These are phyloP conservation scores for Lachancea kluyveri DNA, from an alignment of 805 yeast genomes.

Conservation along the genomic window DNA sequence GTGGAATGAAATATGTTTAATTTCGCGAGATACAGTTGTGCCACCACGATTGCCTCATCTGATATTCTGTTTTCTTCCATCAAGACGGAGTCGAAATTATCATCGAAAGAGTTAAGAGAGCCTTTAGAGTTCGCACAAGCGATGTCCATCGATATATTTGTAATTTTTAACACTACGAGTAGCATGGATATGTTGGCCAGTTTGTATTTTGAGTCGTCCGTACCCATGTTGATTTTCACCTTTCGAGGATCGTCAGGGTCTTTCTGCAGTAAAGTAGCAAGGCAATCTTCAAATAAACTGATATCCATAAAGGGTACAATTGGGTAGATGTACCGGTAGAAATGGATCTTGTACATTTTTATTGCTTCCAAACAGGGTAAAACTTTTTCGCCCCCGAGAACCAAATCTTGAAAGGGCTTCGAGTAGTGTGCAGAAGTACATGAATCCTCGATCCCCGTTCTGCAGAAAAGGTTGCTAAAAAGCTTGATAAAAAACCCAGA, in stretches of 20 bases:
- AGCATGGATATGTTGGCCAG: slow-evolving; percentile 5
- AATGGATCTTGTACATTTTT: slow-evolving; percentile 3
- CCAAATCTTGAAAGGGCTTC: slow-evolving; percentile 1
- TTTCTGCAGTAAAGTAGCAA: slow-evolving; percentile 3
- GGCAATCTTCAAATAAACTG: slow-evolving; percentile 5
- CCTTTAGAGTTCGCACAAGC: too few relatives aligned
- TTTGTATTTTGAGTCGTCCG: slow-evolving; percentile 5
- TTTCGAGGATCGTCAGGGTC: slow-evolving; percentile 1
- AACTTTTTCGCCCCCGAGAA: background rate
- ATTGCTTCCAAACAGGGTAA: slow-evolving; percentile 4
- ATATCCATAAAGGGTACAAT: slow-evolving; percentile 5
- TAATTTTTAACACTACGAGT: slow-evolving; percentile 6
- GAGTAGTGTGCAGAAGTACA: slow-evolving; percentile 2
- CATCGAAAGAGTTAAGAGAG: background rate
- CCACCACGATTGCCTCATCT: slow-evolving; percentile 3
- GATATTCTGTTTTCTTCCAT: background rate
- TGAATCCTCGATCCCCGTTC: slow-evolving; percentile 3
- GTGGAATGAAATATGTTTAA: slow-evolving; percentile 2
- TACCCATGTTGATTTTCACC: slow-evolving; percentile 3
- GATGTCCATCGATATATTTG: too few relatives aligned
- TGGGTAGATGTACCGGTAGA: slow-evolving; percentile 4
- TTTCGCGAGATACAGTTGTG: slow-evolving; percentile 3
- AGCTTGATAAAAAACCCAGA: slow-evolving; percentile 3
- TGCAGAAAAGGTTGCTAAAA: slow-evolving; percentile 2
- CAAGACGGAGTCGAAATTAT: slow-evolving; percentile 2